These are phyloP conservation scores for Podospora australis DNA, from an alignment of 495 filamentous ascomycete species.

Conservation along the genomic window DNA sequence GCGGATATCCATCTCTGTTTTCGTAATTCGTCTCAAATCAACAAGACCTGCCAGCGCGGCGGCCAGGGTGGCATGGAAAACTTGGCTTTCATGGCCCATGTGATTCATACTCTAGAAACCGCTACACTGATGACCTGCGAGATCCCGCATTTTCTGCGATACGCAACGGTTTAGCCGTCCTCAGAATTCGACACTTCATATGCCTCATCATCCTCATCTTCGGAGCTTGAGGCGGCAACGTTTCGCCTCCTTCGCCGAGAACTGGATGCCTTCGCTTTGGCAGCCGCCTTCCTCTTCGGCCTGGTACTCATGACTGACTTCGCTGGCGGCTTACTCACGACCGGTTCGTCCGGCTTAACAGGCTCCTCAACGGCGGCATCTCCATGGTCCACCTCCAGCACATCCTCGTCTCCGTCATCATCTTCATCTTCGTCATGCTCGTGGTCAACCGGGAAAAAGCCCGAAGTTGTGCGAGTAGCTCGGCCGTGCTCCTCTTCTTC, in stretches of 20 bases:
- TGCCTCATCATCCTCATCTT: conserved; percentile 17
- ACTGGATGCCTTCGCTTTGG: conserved; percentile 6
- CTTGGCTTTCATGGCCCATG: too few relatives aligned
- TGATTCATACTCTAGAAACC: too few relatives aligned
- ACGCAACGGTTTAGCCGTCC: not conserved
- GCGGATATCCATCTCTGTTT: not conserved
- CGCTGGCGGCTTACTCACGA: not conserved
- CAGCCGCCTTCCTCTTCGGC: conserved; percentile 14
- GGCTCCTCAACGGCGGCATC: conserved; percentile 9
- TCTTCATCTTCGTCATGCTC: conserved; percentile 32
- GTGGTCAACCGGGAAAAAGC: conserved; percentile 33
- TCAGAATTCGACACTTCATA: conserved; percentile 2
- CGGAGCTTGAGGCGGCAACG: conserved; percentile 14
- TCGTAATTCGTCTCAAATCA: too few relatives aligned
- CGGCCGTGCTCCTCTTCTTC: conserved; percentile 17
- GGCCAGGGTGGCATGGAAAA: too few relatives aligned
- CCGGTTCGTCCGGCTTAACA: not conserved
- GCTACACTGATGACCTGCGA: too few relatives aligned
- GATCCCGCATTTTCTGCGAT: not conserved
- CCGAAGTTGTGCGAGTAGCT: conserved; percentile 28
- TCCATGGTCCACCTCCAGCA: conserved; percentile 28
- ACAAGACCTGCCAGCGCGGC: too few relatives aligned
- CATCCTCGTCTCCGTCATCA: conserved; percentile 16
- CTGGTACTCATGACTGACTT: conserved; percentile 24
- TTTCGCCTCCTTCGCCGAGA: conserved; percentile 16